phyloP scores from a whole-genome alignment of 441 rosid species.

The Erodium texanum region DNA sequence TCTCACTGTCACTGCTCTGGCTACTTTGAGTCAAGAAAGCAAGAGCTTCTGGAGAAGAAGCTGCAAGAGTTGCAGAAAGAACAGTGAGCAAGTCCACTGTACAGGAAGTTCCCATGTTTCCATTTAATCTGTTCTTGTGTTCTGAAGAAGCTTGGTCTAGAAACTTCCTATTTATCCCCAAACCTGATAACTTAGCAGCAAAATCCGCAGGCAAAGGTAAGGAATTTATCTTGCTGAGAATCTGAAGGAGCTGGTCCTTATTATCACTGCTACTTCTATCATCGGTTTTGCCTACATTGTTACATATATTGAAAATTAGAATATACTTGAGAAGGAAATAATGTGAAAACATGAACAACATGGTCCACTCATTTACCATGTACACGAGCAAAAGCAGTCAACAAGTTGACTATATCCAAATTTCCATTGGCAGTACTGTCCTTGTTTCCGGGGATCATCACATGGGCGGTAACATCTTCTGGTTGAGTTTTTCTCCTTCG shows the following conservation, averaged over 20 bases:
- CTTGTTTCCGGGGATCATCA: constrained; percentile 35
- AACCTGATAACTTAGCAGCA: constrained; percentile 46
- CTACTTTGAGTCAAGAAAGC: constrained; percentile 51
- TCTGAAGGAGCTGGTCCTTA: constrained; percentile 60
- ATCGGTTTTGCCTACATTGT: constrained; percentile 45
- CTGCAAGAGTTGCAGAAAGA: constrained; percentile 54
- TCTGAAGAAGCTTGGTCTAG: constrained; percentile 33
- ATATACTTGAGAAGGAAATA: background rate
- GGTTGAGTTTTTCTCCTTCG: constrained; percentile 68
- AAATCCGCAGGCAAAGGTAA: constrained; percentile 63
- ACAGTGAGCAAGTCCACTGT: constrained; percentile 64
- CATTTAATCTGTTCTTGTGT: constrained; percentile 35
- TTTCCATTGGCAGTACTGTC: constrained; percentile 30
- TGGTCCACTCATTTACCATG: constrained; percentile 41
- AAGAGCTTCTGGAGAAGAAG: constrained; percentile 51
- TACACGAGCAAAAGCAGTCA: constrained; percentile 48
- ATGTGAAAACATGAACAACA: background rate
- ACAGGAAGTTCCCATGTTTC: constrained; percentile 33
- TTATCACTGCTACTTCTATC: constrained; percentile 31
- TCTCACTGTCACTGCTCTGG: constrained; percentile 54
- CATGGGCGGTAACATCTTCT: constrained; percentile 48
- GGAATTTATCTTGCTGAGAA: constrained; percentile 70
- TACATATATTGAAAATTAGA: background rate
- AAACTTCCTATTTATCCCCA: constrained; percentile 40
- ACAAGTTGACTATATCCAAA: constrained; percentile 56